Conservation (phyloP, 2,329 filamentous ascomycete genomes). For the Exserohilum turcica region DNA sequence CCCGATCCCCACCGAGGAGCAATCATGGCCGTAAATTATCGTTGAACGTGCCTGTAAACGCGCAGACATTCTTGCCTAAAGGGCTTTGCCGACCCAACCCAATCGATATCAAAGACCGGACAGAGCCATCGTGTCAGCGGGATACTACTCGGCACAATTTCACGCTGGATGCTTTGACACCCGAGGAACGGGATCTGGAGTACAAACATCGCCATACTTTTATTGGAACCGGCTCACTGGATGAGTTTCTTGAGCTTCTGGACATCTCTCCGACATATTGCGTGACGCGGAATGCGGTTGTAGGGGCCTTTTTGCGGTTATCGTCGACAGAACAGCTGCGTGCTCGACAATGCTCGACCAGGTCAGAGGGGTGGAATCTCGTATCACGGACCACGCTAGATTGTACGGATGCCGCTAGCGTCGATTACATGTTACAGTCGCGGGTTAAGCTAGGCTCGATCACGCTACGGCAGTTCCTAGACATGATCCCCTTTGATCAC, state of each 20-base stretch:
- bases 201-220: constrained; percentile 42
- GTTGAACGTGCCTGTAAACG: constrained; percentile 18
- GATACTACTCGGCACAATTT: neutral
- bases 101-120: neutral
- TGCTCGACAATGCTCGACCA: constrained; percentile 24
- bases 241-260: constrained; percentile 31
- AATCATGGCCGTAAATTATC: constrained; percentile 19
- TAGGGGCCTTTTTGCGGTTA: constrained; percentile 28
- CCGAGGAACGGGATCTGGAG: constrained; percentile 29
- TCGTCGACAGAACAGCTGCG: constrained; percentile 31
- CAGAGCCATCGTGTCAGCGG: neutral
- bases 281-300: constrained; percentile 16
- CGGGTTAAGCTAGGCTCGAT: constrained; percentile 33
- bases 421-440: constrained; percentile 26
- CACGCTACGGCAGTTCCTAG: constrained; percentile 29
- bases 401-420: constrained; percentile 14
- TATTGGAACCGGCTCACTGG: constrained; percentile 36
- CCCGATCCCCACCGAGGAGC: neutral
- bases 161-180: neutral
- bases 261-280: constrained; percentile 17
- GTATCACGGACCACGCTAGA: constrained; percentile 25
- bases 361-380: constrained; percentile 28
- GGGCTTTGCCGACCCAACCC: neutral
- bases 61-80: neutral
- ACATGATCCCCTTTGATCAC: constrained; percentile 25